Conservation (phyloP, 257 asterid genomes). For the Solanum sitiens region DNA sequence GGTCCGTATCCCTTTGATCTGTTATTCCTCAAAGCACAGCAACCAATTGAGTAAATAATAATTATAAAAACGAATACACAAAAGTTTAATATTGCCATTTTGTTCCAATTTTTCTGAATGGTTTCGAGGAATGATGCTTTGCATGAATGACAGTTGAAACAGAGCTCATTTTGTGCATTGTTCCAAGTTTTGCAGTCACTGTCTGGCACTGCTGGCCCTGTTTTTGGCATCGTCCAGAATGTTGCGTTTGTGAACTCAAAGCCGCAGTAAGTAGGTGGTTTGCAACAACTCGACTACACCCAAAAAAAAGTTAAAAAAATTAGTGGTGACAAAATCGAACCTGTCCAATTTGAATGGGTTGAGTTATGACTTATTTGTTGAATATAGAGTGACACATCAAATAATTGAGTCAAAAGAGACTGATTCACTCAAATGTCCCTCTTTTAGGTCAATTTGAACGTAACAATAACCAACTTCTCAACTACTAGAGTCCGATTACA, state of each 20-base stretch:
- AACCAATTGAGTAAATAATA: conserved; percentile 42
- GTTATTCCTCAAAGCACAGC: conserved; percentile 60
- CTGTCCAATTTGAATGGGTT: background rate
- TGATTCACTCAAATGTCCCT: background rate
- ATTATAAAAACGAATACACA: conserved; percentile 15
- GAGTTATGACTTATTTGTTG: background rate
- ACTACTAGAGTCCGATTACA: too few relatives aligned
- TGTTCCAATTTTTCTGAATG: conserved; percentile 44
- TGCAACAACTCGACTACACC: conserved; percentile 68
- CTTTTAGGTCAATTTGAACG: background rate
- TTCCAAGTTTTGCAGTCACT: conserved; percentile 57
- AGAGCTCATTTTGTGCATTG: conserved; percentile 33
- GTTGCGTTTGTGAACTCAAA: conserved; percentile 39
- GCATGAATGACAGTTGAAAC: conserved; percentile 58
- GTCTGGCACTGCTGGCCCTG: conserved; percentile 32
- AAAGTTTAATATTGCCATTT: conserved; percentile 24
- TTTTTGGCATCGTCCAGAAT: conserved; percentile 32
- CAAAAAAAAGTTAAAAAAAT: background rate
- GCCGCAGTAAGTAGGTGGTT: conserved; percentile 63
- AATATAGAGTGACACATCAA: background rate
- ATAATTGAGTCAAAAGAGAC: too few relatives aligned
- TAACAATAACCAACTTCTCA: too few relatives aligned
- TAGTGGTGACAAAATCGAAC: background rate
- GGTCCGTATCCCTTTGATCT: background rate
- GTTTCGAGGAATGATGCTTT: conserved; percentile 20